phyloP scores from a whole-genome alignment of 805 yeast genomes.

The Cyberlindnera subsufficiens region DNA sequence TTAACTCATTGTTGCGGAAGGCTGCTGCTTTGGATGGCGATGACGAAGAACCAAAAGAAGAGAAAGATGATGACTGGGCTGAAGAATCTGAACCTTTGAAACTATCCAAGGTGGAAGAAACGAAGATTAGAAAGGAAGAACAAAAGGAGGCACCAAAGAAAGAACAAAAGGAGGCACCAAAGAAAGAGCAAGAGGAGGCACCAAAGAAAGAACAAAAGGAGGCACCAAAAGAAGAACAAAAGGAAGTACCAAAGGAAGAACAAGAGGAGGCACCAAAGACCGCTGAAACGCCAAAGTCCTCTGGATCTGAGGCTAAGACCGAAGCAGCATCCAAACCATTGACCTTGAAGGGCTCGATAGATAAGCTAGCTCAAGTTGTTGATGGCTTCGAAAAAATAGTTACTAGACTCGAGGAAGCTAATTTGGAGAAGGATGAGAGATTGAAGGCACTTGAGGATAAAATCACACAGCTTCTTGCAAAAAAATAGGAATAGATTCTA shows the following conservation, averaged over 20 bases:
- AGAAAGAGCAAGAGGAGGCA: constrained; percentile 5
- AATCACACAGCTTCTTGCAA: constrained; percentile 24
- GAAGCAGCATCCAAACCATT: constrained; percentile 34
- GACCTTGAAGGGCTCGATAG: constrained; percentile 68
- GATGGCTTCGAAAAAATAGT: constrained; percentile 52
- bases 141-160: constrained; percentile 8
- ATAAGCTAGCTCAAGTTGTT: constrained; percentile 55
- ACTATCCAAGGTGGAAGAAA: constrained; percentile 1
- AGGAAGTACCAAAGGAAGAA: constrained; percentile 13
- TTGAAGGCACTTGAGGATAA: constrained; percentile 53
- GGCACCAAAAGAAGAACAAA: constrained; percentile 9
- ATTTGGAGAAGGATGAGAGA: constrained; percentile 60
- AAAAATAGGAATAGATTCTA: not conserved
- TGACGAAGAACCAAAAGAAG: constrained; percentile 16
- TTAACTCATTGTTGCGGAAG: constrained; percentile 40
- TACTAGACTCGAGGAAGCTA: constrained; percentile 42
- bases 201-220: constrained; percentile 11
- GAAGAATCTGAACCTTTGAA: constrained; percentile 17
- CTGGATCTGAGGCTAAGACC: constrained; percentile 10
- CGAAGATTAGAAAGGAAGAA: not conserved
- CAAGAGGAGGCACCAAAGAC: constrained; percentile 14
- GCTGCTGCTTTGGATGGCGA: constrained; percentile 38
- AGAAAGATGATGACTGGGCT: constrained; percentile 28
- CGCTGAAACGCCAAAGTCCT: constrained; percentile 8
- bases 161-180: constrained; percentile 5